These are phyloP conservation scores for Penicillium roqueforti DNA, from an alignment of 495 filamentous ascomycete species.

Conservation along the genomic window DNA sequence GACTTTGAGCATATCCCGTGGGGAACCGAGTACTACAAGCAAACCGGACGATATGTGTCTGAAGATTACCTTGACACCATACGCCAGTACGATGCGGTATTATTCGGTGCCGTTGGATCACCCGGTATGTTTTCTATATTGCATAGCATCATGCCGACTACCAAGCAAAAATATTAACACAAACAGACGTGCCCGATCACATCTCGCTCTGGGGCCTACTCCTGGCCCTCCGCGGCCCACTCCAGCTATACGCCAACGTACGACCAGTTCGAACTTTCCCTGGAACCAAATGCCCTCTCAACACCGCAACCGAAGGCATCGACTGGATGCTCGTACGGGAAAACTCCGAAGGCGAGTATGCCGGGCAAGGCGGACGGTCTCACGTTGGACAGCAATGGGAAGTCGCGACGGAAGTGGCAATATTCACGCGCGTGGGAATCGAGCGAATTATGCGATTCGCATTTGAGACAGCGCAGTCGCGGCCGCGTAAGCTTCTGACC, in stretches of 20 bases:
- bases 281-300: conserved; percentile 41
- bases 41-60: conserved; percentile 38
- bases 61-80: conserved; percentile 36
- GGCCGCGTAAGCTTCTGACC: conserved; percentile 41
- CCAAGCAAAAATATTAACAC: background rate
- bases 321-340: conserved; percentile 51
- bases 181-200: conserved; percentile 46
- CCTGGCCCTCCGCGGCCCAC: conserved; percentile 44
- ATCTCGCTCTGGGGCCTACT: conserved; percentile 50
- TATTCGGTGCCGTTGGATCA: conserved; percentile 47
- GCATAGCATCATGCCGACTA: background rate
- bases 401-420: conserved; percentile 44
- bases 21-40: conserved; percentile 40
- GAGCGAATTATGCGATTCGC: conserved; percentile 49
- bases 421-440: conserved; percentile 46
- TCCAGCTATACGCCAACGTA: conserved; percentile 51
- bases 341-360: conserved; percentile 50
- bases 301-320: conserved; percentile 31
- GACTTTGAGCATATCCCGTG: conserved; percentile 39
- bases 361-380: conserved; percentile 45
- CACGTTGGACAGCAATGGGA: conserved; percentile 44
- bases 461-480: conserved; percentile 38
- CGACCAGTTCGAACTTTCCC: conserved; percentile 43
- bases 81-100: conserved; percentile 39
- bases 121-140: conserved; percentile 20